phyloP scores from a whole-genome alignment of 1,284 basidiomycete genomes.

The Puccinia coronata region DNA sequence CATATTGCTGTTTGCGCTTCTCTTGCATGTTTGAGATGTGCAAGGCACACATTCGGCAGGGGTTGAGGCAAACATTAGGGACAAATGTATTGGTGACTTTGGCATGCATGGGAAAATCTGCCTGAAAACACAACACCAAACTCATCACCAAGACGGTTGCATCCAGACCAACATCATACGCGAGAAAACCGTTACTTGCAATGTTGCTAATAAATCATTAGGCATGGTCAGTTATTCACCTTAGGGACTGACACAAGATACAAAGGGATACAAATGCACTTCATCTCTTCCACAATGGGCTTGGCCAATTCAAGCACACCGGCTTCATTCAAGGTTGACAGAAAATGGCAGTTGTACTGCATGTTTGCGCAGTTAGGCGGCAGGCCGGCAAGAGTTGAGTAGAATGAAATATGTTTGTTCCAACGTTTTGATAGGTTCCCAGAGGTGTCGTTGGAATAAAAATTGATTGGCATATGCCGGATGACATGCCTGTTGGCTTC shows the following conservation, averaged over 20 bases:
- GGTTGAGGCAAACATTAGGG: neutral
- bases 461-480: slow-evolving; percentile 58
- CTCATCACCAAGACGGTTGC: neutral
- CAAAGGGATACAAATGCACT: neutral
- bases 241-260: too few species aligned
- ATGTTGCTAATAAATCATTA: neutral
- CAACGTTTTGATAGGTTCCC: slow-evolving; percentile 62
- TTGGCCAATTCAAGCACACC: neutral
- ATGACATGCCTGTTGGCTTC: too few species aligned
- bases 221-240: too few species aligned
- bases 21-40: neutral
- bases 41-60: neutral
- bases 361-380: slow-evolving; percentile 53
- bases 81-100: neutral
- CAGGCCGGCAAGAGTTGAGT: slow-evolving; percentile 59
- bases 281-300: neutral
- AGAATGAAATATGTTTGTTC: slow-evolving; percentile 62
- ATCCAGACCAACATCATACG: neutral
- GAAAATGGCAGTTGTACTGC: slow-evolving; percentile 60
- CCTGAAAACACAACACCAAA: neutral
- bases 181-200: neutral
- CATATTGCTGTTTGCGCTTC: neutral
- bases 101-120: neutral
- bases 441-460: slow-evolving; percentile 63
- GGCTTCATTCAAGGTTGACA: slow-evolving; percentile 58